Conservation (phyloP, 2,329 filamentous ascomycete genomes). For the Colletotrichum viniferum region DNA sequence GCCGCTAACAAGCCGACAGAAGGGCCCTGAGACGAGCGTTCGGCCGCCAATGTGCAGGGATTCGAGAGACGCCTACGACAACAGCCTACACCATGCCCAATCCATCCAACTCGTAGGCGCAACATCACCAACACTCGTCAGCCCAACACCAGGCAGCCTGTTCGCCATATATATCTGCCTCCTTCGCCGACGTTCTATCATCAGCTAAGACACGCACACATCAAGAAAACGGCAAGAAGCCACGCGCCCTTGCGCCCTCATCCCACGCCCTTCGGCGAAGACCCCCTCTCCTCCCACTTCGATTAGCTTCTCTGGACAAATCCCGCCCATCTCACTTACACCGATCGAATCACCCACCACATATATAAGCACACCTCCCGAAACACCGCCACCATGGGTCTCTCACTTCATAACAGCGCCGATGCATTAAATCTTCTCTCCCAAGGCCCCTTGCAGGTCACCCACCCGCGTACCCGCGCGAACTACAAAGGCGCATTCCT, state of each 20-base stretch:
- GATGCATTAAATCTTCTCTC: constrained; percentile 6
- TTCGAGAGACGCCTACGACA: background rate
- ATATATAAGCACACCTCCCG: background rate
- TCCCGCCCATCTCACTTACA: background rate
- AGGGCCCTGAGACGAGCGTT: background rate
- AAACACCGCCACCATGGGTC: background rate
- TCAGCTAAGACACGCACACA: background rate
- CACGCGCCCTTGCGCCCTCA: background rate
- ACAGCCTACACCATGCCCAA: background rate
- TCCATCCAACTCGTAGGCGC: background rate
- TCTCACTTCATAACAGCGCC: background rate
- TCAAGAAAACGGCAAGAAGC: background rate
- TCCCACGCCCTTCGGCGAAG: background rate
- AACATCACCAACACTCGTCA: background rate
- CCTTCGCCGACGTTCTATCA: background rate
- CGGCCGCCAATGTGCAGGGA: background rate
- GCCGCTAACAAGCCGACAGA: background rate
- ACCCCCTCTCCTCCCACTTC: background rate
- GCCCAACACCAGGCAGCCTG: background rate
- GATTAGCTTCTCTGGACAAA: background rate
- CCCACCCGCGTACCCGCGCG: background rate
- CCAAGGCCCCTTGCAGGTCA: constrained; percentile 1
- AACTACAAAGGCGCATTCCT: constrained; percentile 4
- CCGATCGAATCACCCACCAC: background rate
- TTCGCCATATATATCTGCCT: background rate